Base-by-base conservation (phyloP, 805 yeast genomes). In the Huiozyma naganishii region DNA sequence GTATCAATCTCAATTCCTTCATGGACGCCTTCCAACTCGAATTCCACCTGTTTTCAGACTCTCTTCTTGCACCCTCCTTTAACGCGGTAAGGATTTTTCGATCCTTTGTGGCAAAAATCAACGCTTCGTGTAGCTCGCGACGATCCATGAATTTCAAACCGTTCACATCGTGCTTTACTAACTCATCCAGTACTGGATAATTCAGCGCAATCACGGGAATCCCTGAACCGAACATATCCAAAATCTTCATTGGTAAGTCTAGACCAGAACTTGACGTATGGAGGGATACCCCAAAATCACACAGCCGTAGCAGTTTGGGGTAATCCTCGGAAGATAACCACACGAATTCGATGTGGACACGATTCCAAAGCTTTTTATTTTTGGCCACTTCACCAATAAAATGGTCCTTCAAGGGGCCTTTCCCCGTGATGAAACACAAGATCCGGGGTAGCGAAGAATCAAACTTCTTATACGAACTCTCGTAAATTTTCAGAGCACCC, bases 211-310 rank as follows among this genome's bases (percentile, higher is more conserved):
- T 68, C 0, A 88, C 97, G 1, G 98, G 99, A 9, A 92, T 67
- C 0, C 97, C 97, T 50, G 92, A 84, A 0, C 98, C 98, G 68
- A 90, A 89, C 74, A 90, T 79, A 57, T 92, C 99, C 6, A 90
- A 81, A 32, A 92, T 84, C 62, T 92, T 92, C 99, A 92, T 92
- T 1, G 99, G 99, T 45, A 92, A 70, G 57, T 92, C 99, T 45
- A 84, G 71, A 0, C 99, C 98, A 39, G 95, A 83, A 38, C 95
- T 83, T 0, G 97, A 89, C 4, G 80, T 75, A 62, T 92, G 99
- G 48, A 92, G 67, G 1, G 97, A 90, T 1, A 92, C 72, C 1
- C 96, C 97, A 32, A 89, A 58, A 57, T 92, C 96, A 4, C 95
- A 90, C 3, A 78, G 65, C 2, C 80, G 79, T 29, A 92, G 59